Base-by-base conservation (phyloP, 2,329 filamentous ascomycete genomes). In the Furcasterigmium furcatum region DNA sequence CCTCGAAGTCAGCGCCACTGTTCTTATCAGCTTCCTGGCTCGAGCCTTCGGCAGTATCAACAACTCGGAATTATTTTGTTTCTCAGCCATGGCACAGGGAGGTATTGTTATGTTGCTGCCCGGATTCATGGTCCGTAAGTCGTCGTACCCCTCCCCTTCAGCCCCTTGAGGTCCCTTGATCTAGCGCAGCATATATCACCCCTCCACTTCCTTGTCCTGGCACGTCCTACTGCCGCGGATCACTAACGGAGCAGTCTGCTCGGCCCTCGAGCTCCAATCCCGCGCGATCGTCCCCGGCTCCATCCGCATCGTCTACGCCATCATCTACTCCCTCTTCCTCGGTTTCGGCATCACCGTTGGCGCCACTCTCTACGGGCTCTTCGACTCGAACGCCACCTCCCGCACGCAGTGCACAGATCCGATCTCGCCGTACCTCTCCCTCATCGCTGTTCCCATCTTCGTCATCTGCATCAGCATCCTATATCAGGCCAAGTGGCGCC, bases 401-500 rank as follows among this genome's bases (percentile, higher is more conserved):
- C 59, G 63, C 9, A 67, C 65, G 1, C 63, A 58, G 4, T 74
- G 80, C 59, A 9, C 54, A 16, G 41, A 71, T 45, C 63, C 73
- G 1, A 72, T 84, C 52, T 52, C 65, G 14, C 54, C 60, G 2
- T 58, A 66, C 46, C 63, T 65, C 41, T 78, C 76, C 46, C 90
- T 91, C 66, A 68, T 85, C 24, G 91, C 90, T 58, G 89, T 92
- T 0, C 79, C 86, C 0, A 62, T 77, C 7, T 95, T 91, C 62
- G 82, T 88, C 9, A 59, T 89, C 22, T 88, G 84, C 56, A 75
- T 92, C 32, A 82, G 85, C 40, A 70, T 91, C 46, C 82, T 91
- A 60, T 91, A 91, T 60, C 87, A 91, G 55, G 88, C 86, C 32
- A 90, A 89, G 62, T 90, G 82, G 80, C 87, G 82, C 54, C 88